Base-by-base conservation (phyloP, 345 rosid species). In the Hevea brasiliensis region DNA sequence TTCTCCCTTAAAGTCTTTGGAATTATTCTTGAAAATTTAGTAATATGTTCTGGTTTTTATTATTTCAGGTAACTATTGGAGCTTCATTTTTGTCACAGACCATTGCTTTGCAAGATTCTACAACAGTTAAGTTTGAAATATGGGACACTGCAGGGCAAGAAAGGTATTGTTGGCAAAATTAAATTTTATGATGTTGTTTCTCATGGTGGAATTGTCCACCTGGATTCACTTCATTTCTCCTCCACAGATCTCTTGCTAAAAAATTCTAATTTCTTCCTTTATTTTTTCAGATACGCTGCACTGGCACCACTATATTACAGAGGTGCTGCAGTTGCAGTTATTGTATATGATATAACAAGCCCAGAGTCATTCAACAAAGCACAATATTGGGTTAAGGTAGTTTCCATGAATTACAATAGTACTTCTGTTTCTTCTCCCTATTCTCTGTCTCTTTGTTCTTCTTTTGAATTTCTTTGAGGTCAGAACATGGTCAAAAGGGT, bases 101-200 rank as follows among this genome's bases (percentile, higher is more conserved):
- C 24, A 88, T 94, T 82, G 92, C 98, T 45, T 84, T 94, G 86
- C 98, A 90, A 84, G 98, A 94, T 82, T 92, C 97, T 71, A 94
- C 98, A 35, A 92, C 97, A 1, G 94, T 94, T 55, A 94, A 94
- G 86, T 92, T 94, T 86, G 98, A 94, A 83, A 94, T 94, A 79
- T 94, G 98, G 98, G 98, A 94, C 75, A 94, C 98, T 67, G 98
- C 98, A 60, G 98, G 98, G 26, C 98, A 94, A 79, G 98, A 94
- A 84, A 90, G 98, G 98, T 94, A 88, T 64, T 68, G 42, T 70
- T 41, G 27, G 63, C 21, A 51, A 64, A 70, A 18, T 70, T 26
- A 50, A 26, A 23, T 72, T 35, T 47, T 66, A 20, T 73, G 14
- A 54, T 61, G 48, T 17, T 57, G 9, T 41, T 61, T 68, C 62